phyloP scores from a whole-genome alignment of 306 rosid species.

The Gastrolobium villosum region DNA sequence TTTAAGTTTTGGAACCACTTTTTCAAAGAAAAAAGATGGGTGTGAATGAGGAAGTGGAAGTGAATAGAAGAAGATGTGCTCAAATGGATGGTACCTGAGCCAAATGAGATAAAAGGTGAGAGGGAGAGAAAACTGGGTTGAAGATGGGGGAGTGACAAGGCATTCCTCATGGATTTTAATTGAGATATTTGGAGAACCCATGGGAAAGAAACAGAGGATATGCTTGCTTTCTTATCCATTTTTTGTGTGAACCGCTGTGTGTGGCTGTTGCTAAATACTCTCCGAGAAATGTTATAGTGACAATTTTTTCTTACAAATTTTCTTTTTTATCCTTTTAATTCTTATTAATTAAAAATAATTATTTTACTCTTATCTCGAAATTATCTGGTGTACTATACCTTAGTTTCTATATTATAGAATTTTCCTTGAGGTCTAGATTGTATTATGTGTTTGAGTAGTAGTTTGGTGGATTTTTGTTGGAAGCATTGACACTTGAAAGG shows the following conservation, averaged over 20 bases:
- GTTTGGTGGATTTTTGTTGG: slow-evolving; percentile 37
- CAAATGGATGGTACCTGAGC: slow-evolving; percentile 57
- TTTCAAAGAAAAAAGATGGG: too few relatives aligned
- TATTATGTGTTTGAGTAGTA: slow-evolving; percentile 7
- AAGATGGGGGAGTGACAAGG: slow-evolving; percentile 16
- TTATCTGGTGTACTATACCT: too few relatives aligned
- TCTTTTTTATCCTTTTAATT: too few relatives aligned
- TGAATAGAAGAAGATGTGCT: slow-evolving; percentile 61
- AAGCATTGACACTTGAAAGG: slow-evolving; percentile 16
- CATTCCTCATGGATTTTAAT: slow-evolving; percentile 38
- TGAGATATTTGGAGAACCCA: slow-evolving; percentile 33
- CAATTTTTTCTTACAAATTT: too few relatives aligned
- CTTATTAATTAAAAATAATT: too few relatives aligned
- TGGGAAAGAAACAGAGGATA: background rate
- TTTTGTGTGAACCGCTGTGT: too few relatives aligned
- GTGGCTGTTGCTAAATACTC: too few relatives aligned
- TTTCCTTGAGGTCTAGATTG: slow-evolving; percentile 9
- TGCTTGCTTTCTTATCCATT: too few relatives aligned
- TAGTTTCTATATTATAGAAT: background rate
- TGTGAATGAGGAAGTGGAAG: slow-evolving; percentile 36
- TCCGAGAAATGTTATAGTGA: too few relatives aligned
- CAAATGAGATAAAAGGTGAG: slow-evolving; percentile 57
- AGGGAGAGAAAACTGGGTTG: slow-evolving; percentile 38
- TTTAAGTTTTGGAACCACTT: too few relatives aligned
- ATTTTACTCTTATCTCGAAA: too few relatives aligned